Conservation (phyloP, 139 green algal species). For the Trebouxia sp. region DNA sequence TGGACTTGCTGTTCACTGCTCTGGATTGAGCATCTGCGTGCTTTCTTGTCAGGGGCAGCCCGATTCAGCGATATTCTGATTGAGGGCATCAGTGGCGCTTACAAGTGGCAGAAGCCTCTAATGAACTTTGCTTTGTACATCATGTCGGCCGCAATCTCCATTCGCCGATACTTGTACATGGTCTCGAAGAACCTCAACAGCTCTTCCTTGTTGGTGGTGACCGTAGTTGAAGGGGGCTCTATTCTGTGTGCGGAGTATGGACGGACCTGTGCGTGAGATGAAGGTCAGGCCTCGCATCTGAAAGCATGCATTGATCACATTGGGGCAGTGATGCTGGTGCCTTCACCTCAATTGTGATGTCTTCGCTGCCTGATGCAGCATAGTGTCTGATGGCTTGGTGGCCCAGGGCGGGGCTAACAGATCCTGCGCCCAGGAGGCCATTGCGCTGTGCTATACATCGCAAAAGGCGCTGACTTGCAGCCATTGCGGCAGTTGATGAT, state of each 20-base stretch:
- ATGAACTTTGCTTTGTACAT: constrained; percentile 96
- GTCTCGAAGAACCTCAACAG: constrained; percentile 74
- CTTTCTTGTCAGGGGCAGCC: too few relatives aligned
- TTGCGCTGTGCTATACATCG: neutral
- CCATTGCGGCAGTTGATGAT: neutral
- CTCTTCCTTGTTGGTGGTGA: constrained; percentile 80
- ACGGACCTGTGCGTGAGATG: constrained; percentile 50
- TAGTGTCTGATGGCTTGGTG: neutral
- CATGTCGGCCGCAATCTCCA: constrained; percentile 96
- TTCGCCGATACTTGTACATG: constrained; percentile 89
- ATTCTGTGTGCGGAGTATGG: constrained; percentile 80
- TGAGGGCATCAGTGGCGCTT: constrained; percentile 29
- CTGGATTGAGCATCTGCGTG: neutral
- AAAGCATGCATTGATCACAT: neutral
- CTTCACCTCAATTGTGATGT: constrained; percentile 19
- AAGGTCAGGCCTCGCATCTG: neutral
- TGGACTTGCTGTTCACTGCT: too few relatives aligned
- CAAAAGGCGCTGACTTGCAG: neutral
- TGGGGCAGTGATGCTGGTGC: neutral
- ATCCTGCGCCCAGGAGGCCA: neutral
- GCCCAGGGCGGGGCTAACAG: neutral
- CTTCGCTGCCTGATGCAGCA: constrained; percentile 12
- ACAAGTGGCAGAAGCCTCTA: constrained; percentile 97
- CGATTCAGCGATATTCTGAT: neutral
- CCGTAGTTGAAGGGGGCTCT: constrained; percentile 74